Conservation (phyloP, 805 yeast genomes). For the Yarrowia sp. region DNA sequence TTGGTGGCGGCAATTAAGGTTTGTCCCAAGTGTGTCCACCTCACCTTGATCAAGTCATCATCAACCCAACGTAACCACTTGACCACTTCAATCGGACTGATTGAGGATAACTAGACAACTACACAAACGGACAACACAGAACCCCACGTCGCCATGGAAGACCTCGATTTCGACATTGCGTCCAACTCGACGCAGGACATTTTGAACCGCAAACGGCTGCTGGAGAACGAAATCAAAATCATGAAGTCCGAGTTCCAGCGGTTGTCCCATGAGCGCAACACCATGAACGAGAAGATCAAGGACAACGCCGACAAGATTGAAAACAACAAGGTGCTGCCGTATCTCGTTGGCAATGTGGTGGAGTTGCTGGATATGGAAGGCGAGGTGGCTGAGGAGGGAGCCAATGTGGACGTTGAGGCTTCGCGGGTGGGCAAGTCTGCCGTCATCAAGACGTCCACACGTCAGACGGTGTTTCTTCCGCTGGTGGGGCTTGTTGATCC, state of each 20-base stretch:
- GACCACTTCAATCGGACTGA: too few species aligned
- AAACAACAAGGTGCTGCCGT: conserved; percentile 94
- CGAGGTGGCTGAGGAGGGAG: conserved; percentile 81
- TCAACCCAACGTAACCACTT: not conserved
- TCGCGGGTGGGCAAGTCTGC: conserved; percentile 96
- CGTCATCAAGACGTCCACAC: conserved; percentile 94
- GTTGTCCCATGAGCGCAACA: conserved; percentile 87
- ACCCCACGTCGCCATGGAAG: conserved; percentile 50
- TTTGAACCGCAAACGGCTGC: conserved; percentile 79
- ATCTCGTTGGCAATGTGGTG: conserved; percentile 94
- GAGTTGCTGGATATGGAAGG: conserved; percentile 92
- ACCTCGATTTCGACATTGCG: conserved; percentile 82
- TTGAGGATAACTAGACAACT: too few species aligned
- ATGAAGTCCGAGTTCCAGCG: conserved; percentile 92
- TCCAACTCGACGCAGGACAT: conserved; percentile 81
- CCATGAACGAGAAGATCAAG: conserved; percentile 91
- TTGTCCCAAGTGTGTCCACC: not conserved
- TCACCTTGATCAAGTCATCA: not conserved
- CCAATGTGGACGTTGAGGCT: conserved; percentile 91
- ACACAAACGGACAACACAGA: not conserved
- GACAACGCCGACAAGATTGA: conserved; percentile 96
- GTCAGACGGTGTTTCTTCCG: conserved; percentile 97
- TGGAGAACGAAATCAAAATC: conserved; percentile 94
- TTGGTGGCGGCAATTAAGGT: conserved; percentile 6
- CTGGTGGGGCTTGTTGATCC: conserved; percentile 95